Evolutionary conservation across 495 filamentous ascomycete genomes (phyloP).

Genomic region (Sabuloglossum arenarium): DNA sequence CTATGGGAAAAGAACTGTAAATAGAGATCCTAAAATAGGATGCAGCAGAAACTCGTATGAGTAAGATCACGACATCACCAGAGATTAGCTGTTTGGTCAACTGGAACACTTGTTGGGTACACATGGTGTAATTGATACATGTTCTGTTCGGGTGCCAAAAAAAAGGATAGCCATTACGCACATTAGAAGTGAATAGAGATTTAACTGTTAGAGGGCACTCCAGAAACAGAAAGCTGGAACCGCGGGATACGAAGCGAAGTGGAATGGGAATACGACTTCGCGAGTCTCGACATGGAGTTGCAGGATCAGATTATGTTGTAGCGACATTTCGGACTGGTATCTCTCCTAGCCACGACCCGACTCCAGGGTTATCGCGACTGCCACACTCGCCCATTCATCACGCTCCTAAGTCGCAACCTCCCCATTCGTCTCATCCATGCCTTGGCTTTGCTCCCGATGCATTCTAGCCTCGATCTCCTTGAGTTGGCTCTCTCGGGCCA

Average conservation of each 20-base stretch:
- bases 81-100: background rate
- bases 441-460: constrained; percentile 42
- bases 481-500: constrained; percentile 94
- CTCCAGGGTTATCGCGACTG: background rate
- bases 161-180: background rate
- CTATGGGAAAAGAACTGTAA: background rate
- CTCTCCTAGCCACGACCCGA: background rate
- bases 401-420: constrained; percentile 11
- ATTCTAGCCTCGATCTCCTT: constrained; percentile 81
- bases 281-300: background rate
- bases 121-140: background rate
- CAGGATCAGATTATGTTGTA: background rate
- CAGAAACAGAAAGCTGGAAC: background rate
- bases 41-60: background rate
- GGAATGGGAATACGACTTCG: background rate
- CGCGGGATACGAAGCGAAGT: background rate
- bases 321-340: background rate
- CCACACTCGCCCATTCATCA: background rate
- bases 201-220: constrained; percentile 1
- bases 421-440: constrained; percentile 24
- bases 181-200: constrained; percentile 1
- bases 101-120: background rate
- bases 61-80: background rate
- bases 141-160: background rate
- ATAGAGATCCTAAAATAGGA: background rate